Percentiles rank a stretch among this genome's conserved stretches.
Evolutionary conservation across 495 filamentous ascomycete genomes (phyloP).

Genomic region (Xylaria cubensis): DNA sequence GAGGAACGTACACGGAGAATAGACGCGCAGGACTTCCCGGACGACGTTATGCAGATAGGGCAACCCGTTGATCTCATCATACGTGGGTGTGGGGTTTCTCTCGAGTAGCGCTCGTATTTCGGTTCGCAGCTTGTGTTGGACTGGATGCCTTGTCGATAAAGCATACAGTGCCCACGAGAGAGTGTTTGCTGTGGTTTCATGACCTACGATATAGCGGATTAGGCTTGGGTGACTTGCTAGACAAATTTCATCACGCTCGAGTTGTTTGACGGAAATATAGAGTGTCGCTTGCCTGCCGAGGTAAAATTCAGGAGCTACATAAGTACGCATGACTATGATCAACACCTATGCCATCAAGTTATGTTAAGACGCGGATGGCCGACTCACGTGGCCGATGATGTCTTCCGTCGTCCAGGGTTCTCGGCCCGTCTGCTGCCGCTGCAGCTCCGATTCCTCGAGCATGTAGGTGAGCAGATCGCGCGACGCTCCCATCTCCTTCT

Average conservation of each 20-base stretch:
- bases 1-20: conserved; percentile 39
- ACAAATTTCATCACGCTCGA: neutral
- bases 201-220: conserved; percentile 14
- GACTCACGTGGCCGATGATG: conserved; percentile 36
- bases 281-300: conserved; percentile 6
- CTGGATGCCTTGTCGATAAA: conserved; percentile 27
- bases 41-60: conserved; percentile 49
- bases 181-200: conserved; percentile 36
- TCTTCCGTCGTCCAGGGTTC: conserved; percentile 37
- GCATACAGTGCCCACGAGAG: conserved; percentile 36
- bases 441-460: conserved; percentile 34
- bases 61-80: conserved; percentile 43
- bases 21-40: conserved; percentile 48
- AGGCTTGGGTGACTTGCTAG: no score
- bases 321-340: no score
- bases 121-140: conserved; percentile 37
- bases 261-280: neutral
- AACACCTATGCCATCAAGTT: neutral
- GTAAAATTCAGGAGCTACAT: conserved; percentile 9
- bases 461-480: conserved; percentile 38
- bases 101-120: conserved; percentile 37
- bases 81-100: conserved; percentile 36
- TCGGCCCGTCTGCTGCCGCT: conserved; percentile 28
- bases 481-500: conserved; percentile 27
- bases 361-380: neutral